Evolutionary conservation across 164 flowering plant species (phyloP).

Genomic region (Houttuynia cordata): DNA sequence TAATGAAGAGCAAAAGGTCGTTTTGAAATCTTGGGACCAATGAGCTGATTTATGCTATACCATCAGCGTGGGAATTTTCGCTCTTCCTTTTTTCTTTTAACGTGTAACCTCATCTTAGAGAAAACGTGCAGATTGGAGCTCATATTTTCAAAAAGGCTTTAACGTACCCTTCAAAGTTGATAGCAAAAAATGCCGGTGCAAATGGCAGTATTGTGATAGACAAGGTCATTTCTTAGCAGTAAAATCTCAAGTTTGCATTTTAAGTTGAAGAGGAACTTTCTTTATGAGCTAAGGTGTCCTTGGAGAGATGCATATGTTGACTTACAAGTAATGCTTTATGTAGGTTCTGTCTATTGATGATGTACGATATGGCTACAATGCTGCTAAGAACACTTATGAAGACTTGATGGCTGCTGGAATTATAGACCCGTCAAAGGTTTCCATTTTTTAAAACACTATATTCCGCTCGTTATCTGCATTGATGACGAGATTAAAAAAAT

Average conservation of each 20-base stretch:
- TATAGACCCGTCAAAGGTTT: slow-evolving; percentile 83
- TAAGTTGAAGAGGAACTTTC: neutral
- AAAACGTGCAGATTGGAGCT: slow-evolving; percentile 67
- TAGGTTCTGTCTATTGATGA: slow-evolving; percentile 54
- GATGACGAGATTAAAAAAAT: too few species aligned
- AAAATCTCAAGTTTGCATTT: neutral
- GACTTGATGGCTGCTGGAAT: slow-evolving; percentile 73
- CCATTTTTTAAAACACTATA: neutral
- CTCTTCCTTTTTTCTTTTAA: neutral
- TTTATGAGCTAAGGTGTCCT: neutral
- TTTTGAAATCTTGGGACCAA: neutral
- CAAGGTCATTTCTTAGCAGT: slow-evolving; percentile 28
- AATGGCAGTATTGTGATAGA: slow-evolving; percentile 62
- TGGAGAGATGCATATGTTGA: neutral
- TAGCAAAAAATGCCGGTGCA: slow-evolving; percentile 77
- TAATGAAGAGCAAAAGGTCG: slow-evolving; percentile 76
- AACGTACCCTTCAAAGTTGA: slow-evolving; percentile 52
- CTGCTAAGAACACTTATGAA: slow-evolving; percentile 61
- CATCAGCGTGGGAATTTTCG: neutral
- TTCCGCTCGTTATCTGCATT: neutral
- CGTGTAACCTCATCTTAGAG: neutral
- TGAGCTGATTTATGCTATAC: neutral
- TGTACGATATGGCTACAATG: slow-evolving; percentile 60
- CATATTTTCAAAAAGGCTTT: slow-evolving; percentile 73
- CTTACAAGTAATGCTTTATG: neutral